phyloP scores from a whole-genome alignment of 139 green algal species.

The Trebouxia sp. region DNA sequence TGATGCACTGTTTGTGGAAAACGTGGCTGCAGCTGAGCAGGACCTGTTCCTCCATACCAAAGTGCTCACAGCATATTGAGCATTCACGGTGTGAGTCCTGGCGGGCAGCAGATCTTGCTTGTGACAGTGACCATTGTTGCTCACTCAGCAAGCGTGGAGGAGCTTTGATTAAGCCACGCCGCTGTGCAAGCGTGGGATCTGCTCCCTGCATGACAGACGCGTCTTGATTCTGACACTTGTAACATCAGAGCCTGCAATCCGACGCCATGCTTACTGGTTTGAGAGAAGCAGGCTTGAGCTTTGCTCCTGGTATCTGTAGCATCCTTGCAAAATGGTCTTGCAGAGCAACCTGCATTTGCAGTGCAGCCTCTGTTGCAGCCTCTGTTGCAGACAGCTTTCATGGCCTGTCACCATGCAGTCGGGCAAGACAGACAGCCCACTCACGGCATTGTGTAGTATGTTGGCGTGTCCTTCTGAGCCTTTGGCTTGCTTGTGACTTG shows the following conservation, averaged over 20 bases:
- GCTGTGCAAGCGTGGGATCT: conserved; percentile 56
- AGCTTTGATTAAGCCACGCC: conserved; percentile 51
- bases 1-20: conserved; percentile 68
- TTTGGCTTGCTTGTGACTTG: neutral
- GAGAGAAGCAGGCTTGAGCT: conserved; percentile 39
- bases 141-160: conserved; percentile 50
- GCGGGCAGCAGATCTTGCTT: conserved; percentile 24
- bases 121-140: conserved; percentile 47
- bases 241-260: neutral
- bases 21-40: conserved; percentile 68
- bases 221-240: neutral
- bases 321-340: conserved; percentile 58
- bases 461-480: neutral
- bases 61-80: conserved; percentile 64
- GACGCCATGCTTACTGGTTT: conserved; percentile 40
- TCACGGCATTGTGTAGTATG: neutral
- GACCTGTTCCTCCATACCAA: conserved; percentile 58
- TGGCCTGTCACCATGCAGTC: no score
- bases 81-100: conserved; percentile 51
- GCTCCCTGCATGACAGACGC: conserved; percentile 33
- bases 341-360: conserved; percentile 37
- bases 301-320: conserved; percentile 47
- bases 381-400: no score
- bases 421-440: no score
- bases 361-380: no score